Conservation (phyloP, 306 rosid species). For the Prunus mongolica region DNA sequence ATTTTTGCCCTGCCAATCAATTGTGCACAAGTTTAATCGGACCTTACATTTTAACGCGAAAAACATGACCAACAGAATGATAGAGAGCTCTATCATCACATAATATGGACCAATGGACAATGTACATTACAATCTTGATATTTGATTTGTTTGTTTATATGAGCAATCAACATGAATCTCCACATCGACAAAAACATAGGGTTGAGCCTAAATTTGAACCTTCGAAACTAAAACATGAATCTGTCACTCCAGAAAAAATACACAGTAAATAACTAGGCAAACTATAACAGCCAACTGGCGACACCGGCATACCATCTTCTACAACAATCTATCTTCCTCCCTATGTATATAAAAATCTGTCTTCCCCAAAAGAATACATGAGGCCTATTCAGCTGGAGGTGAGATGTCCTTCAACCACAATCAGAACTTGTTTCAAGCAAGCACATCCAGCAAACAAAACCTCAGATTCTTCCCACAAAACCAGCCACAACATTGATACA, state of each 20-base stretch:
- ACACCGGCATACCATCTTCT: conserved; percentile 26
- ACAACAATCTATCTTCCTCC: conserved; percentile 29
- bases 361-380: conserved; percentile 26
- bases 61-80: neutral
- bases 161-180: neutral
- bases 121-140: neutral
- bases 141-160: neutral
- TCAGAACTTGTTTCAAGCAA: conserved; percentile 19
- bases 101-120: neutral
- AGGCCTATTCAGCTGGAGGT: conserved; percentile 21
- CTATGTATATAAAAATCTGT: conserved; percentile 25
- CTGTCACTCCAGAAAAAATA: conserved; percentile 18
- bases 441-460: conserved; percentile 11
- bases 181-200: conserved; percentile 16
- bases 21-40: neutral
- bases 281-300: conserved; percentile 27
- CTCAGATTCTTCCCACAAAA: conserved; percentile 23
- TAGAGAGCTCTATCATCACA: neutral
- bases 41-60: neutral
- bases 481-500: conserved; percentile 36
- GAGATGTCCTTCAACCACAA: conserved; percentile 24
- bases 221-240: conserved; percentile 11
- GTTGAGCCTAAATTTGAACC: neutral
- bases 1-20: too few relatives aligned
- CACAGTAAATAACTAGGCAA: conserved; percentile 30